These are phyloP conservation scores for Kickxella alabastrina DNA, from an alignment of 192 early-diverging fungal species.

Conservation along the genomic window DNA sequence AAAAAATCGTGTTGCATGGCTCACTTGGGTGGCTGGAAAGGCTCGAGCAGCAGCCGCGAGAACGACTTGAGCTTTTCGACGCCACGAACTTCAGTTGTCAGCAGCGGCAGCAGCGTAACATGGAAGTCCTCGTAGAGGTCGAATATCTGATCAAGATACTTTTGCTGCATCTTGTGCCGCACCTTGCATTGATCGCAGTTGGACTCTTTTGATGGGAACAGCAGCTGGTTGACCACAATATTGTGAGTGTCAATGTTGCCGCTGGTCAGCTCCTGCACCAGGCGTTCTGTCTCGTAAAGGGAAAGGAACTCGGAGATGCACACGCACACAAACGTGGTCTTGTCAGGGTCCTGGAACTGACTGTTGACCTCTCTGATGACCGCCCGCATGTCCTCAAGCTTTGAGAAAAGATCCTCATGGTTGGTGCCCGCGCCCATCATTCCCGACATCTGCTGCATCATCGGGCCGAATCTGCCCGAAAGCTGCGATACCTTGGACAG, in stretches of 20 bases:
- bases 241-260: conserved; percentile 99
- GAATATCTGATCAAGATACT: conserved; percentile 97
- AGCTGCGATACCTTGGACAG: conserved; percentile 92
- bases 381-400: conserved; percentile 93
- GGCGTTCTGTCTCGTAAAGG: conserved; percentile 97
- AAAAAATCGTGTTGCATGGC: too few relatives aligned
- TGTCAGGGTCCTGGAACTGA: conserved; percentile 99
- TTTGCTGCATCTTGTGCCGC: conserved; percentile 96
- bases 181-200: conserved; percentile 88
- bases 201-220: conserved; percentile 85
- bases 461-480: conserved; percentile 90
- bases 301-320: conserved; percentile 99
- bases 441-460: conserved; percentile 81
- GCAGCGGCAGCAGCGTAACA: conserved; percentile 85
- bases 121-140: conserved; percentile 99
- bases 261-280: conserved; percentile 98
- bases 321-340: conserved; percentile 98
- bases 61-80: conserved; percentile 89
- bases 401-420: conserved; percentile 92
- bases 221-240: conserved; percentile 97
- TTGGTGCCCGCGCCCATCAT: conserved; percentile 84
- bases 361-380: conserved; percentile 97
- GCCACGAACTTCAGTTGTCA: conserved; percentile 96
- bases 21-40: conserved; percentile 58
- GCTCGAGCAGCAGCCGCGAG: conserved; percentile 85